Percentiles rank a stretch among this genome's conserved stretches.
These are phyloP conservation scores for Cryptococcus floricola DNA, from an alignment of 1,284 basidiomycete genomes.

Conservation along the genomic window DNA sequence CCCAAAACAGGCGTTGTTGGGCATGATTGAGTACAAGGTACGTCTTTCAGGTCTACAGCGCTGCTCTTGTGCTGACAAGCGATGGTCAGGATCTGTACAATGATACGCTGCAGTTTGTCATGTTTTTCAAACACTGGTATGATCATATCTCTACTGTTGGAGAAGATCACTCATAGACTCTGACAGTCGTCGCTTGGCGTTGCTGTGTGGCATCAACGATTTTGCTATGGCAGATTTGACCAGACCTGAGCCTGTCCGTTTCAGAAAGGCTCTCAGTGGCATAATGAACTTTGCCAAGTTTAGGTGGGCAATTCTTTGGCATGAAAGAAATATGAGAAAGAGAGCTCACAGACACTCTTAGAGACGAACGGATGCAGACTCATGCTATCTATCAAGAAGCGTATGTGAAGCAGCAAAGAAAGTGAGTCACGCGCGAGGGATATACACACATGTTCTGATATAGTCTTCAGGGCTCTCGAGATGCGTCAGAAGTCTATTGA, in stretches of 20 bases:
- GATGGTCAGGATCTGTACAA: slow-evolving; percentile 60
- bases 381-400: slow-evolving; percentile 19
- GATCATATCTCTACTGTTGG: slow-evolving; percentile 16
- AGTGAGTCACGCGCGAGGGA: slow-evolving; percentile 15
- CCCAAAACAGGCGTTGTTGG: slow-evolving; percentile 59
- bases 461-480: slow-evolving; percentile 34
- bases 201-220: slow-evolving; percentile 67
- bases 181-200: slow-evolving; percentile 61
- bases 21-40: slow-evolving; percentile 54
- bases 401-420: slow-evolving; percentile 25
- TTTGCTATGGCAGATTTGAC: slow-evolving; percentile 72
- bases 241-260: slow-evolving; percentile 66
- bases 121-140: slow-evolving; percentile 66
- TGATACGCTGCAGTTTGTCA: slow-evolving; percentile 57
- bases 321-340: neutral
- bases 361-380: slow-evolving; percentile 30
- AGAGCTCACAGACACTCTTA: slow-evolving; percentile 3
- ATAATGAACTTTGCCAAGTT: slow-evolving; percentile 93
- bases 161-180: neutral
- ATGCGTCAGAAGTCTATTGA: slow-evolving; percentile 56
- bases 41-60: slow-evolving; percentile 19
- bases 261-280: slow-evolving; percentile 69
- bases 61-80: neutral
- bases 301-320: slow-evolving; percentile 44
- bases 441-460: neutral